These are phyloP conservation scores for Thelonectria discophora DNA, from an alignment of 2,329 filamentous ascomycete genomes.

Conservation along the genomic window DNA sequence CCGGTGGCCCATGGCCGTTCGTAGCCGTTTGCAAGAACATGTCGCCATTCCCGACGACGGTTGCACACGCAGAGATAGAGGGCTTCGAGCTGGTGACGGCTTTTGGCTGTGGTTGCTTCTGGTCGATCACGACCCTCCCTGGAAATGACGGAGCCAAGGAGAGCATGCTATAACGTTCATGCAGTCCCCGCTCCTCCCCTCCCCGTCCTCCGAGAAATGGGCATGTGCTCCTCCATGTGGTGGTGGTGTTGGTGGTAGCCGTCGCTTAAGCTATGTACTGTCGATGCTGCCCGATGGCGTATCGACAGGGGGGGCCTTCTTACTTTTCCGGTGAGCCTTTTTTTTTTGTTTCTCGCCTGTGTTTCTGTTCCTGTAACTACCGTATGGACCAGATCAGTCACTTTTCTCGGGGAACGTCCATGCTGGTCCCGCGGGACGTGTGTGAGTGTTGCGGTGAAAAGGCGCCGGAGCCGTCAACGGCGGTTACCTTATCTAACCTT, in stretches of 20 bases:
- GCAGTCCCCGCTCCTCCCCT: constrained; percentile 33
- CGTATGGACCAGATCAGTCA: not conserved
- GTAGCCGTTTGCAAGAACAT: not conserved
- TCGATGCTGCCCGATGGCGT: not conserved
- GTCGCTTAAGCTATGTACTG: not conserved
- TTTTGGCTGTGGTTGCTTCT: not conserved
- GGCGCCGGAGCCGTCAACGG: not conserved
- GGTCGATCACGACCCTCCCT: constrained; percentile 30
- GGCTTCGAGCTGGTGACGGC: not conserved
- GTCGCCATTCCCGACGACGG: constrained; percentile 7
- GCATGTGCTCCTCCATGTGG: constrained; percentile 38
- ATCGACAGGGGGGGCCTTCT: not conserved
- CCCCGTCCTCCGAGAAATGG: constrained; percentile 29
- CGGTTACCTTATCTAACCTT: not conserved
- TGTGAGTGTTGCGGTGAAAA: not conserved
- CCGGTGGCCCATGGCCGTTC: not conserved
- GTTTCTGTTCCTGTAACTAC: not conserved
- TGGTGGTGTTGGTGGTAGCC: constrained; percentile 8
- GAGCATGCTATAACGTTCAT: constrained; percentile 35
- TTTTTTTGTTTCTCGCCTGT: not conserved
- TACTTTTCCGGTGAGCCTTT: not conserved
- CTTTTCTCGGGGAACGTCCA: not conserved
- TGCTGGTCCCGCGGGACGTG: not conserved
- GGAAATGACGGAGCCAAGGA: constrained; percentile 28
- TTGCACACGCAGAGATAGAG: not conserved